Percentiles rank a stretch among this genome's conserved stretches.
Evolutionary conservation across 768 basidiomycete genomes (phyloP).

Genomic region (Psilocybe azurescens): DNA sequence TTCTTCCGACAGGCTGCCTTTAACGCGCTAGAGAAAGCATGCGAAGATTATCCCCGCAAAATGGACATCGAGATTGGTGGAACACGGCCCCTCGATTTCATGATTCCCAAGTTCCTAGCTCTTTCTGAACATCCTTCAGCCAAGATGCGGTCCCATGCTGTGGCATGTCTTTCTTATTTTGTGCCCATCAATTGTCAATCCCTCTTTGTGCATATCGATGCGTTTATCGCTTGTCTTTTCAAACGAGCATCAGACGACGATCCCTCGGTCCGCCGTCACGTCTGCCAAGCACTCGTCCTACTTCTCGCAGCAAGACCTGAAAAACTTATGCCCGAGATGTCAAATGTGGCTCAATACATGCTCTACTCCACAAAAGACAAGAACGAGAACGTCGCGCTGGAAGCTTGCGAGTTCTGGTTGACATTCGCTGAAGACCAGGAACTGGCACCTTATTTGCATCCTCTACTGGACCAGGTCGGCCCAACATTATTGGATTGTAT

Average conservation of each 20-base stretch:
- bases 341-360: slow-evolving; percentile 98
- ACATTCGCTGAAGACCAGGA: slow-evolving; percentile 97
- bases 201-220: slow-evolving; percentile 89
- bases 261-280: slow-evolving; percentile 91
- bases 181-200: slow-evolving; percentile 87
- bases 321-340: slow-evolving; percentile 95
- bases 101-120: slow-evolving; percentile 94
- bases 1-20: slow-evolving; percentile 73
- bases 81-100: slow-evolving; percentile 90
- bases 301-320: slow-evolving; percentile 93
- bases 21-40: slow-evolving; percentile 92
- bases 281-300: slow-evolving; percentile 94
- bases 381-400: slow-evolving; percentile 94
- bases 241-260: slow-evolving; percentile 94
- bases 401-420: slow-evolving; percentile 99
- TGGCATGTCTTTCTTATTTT: slow-evolving; percentile 95
- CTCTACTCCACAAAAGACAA: slow-evolving; percentile 97
- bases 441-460: slow-evolving; percentile 81
- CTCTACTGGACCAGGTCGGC: slow-evolving; percentile 88
- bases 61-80: slow-evolving; percentile 94
- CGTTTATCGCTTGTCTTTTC: slow-evolving; percentile 92
- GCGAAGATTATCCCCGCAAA: slow-evolving; percentile 96
- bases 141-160: slow-evolving; percentile 92
- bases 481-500: slow-evolving; percentile 97
- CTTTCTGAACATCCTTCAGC: slow-evolving; percentile 84